Evolutionary conservation across 495 filamentous ascomycete species (phyloP).

Genomic region (Halenospora varia): DNA sequence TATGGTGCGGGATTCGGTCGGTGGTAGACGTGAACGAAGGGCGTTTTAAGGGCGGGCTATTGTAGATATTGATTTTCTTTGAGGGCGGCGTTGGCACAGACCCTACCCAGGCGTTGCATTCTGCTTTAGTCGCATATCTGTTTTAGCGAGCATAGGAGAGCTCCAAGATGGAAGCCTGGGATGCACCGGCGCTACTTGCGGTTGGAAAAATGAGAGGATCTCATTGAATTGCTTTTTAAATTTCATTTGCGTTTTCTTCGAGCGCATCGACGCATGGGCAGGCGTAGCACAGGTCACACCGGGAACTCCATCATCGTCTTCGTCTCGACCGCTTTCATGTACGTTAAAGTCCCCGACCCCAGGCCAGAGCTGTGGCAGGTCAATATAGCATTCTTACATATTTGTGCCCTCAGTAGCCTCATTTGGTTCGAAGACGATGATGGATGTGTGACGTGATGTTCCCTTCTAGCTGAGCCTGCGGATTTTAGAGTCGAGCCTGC

Average conservation of each 20-base stretch:
- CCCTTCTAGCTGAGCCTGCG: conserved; percentile 24
- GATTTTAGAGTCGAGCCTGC: conserved; percentile 1
- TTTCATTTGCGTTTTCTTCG: conserved; percentile 28
- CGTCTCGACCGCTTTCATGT: conserved; percentile 64
- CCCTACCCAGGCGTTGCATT: conserved; percentile 24
- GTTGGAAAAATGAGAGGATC: conserved; percentile 38
- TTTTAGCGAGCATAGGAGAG: conserved; percentile 34
- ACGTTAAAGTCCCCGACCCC: conserved; percentile 57
- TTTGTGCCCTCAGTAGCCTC: conserved; percentile 32
- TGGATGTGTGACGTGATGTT: conserved; percentile 44
- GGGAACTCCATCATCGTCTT: conserved; percentile 66
- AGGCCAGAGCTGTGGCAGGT: conserved; percentile 35
- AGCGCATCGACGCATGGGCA: conserved; percentile 22
- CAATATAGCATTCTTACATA: conserved; percentile 49
- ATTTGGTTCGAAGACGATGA: conserved; percentile 49
- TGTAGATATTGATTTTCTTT: conserved; percentile 26
- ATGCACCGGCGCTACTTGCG: conserved; percentile 36
- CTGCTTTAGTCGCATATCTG: conserved; percentile 18
- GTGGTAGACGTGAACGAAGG: conserved; percentile 52
- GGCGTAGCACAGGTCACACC: conserved; percentile 37
- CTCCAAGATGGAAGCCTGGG: conserved; percentile 35
- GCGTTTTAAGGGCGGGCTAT: conserved; percentile 12
- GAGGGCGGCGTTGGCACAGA: conserved; percentile 10
- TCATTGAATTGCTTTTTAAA: conserved; percentile 31
- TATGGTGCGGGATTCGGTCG: conserved; percentile 73